Conservation (phyloP, 2,329 filamentous ascomycete genomes). For the Phyllosticta citrichinensis region DNA sequence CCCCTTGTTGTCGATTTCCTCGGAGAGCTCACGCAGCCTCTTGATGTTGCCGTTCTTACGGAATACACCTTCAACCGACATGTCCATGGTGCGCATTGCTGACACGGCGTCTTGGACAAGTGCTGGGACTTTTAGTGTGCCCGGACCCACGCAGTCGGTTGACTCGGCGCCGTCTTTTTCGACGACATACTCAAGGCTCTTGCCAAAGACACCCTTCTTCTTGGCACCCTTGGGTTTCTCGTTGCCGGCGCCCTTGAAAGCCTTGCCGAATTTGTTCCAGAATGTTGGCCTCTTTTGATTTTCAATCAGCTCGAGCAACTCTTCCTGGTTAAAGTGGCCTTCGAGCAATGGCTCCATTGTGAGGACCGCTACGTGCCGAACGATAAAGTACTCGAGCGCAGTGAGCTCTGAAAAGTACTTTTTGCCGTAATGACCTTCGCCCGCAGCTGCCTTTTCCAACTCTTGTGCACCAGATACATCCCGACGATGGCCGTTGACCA, state of each 20-base stretch:
- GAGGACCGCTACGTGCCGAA: slow-evolving; percentile 86
- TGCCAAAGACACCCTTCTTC: slow-evolving; percentile 86
- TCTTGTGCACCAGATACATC: slow-evolving; percentile 50
- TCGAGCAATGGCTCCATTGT: slow-evolving; percentile 91
- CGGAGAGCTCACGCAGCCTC: slow-evolving; percentile 74
- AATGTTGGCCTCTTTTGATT: slow-evolving; percentile 77
- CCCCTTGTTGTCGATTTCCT: slow-evolving; percentile 76
- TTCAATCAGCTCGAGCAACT: slow-evolving; percentile 85
- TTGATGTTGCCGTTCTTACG: slow-evolving; percentile 99
- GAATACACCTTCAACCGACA: slow-evolving; percentile 97
- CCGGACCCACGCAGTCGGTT: slow-evolving; percentile 92
- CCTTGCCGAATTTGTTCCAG: slow-evolving; percentile 97
- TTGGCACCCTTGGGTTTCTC: slow-evolving; percentile 68
- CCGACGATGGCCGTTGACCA: slow-evolving; percentile 60
- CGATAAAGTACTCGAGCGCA: slow-evolving; percentile 92
- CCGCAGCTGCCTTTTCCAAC: slow-evolving; percentile 41
- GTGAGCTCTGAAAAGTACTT: slow-evolving; percentile 95
- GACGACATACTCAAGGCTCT: slow-evolving; percentile 77
- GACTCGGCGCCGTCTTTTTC: slow-evolving; percentile 93
- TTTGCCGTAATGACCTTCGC: slow-evolving; percentile 43
- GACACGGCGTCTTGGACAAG: slow-evolving; percentile 89
- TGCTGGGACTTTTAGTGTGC: slow-evolving; percentile 81
- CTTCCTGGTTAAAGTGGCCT: slow-evolving; percentile 84
- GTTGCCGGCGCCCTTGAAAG: slow-evolving; percentile 59
- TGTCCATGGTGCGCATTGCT: slow-evolving; percentile 96